Evolutionary conservation across 345 rosid species (phyloP).

Genomic region (Aquilaria yunnanensis): DNA sequence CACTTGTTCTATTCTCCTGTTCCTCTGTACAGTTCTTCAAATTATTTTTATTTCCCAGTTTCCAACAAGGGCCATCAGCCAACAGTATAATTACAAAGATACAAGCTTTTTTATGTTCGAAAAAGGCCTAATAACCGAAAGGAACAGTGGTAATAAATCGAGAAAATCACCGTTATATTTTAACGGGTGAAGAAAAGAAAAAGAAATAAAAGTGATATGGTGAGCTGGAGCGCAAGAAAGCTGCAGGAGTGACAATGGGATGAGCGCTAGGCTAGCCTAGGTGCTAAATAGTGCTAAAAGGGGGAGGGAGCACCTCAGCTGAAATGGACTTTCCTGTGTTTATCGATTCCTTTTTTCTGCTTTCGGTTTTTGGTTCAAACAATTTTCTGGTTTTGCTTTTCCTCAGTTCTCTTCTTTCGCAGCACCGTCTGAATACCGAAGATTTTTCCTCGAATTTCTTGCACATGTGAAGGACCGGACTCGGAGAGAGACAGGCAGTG

Average conservation of each 20-base stretch:
- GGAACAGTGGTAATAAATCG: background rate
- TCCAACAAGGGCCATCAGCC: too few species aligned
- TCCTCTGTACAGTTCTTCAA: too few species aligned
- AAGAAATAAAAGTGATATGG: background rate
- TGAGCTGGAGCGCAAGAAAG: constrained; percentile 36
- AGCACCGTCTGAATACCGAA: background rate
- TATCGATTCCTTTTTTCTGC: background rate
- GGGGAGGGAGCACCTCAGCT: constrained; percentile 4
- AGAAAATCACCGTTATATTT: background rate
- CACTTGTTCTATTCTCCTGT: background rate
- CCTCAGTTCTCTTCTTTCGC: background rate
- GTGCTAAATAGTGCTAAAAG: background rate
- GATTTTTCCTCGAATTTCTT: background rate
- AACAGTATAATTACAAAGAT: too few species aligned
- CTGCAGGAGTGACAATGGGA: constrained; percentile 10
- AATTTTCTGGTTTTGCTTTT: background rate
- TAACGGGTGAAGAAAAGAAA: background rate
- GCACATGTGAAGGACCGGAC: constrained; percentile 8
- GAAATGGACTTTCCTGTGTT: constrained; percentile 6
- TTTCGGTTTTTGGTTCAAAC: background rate
- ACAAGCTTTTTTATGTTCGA: background rate
- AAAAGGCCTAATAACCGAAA: background rate
- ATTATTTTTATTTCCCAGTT: too few species aligned
- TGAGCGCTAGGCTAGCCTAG: constrained; percentile 10
- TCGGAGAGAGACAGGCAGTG: too few species aligned